Base-by-base conservation (phyloP, 2,329 filamentous ascomycete species). In the Trichoderma aggressivum region DNA sequence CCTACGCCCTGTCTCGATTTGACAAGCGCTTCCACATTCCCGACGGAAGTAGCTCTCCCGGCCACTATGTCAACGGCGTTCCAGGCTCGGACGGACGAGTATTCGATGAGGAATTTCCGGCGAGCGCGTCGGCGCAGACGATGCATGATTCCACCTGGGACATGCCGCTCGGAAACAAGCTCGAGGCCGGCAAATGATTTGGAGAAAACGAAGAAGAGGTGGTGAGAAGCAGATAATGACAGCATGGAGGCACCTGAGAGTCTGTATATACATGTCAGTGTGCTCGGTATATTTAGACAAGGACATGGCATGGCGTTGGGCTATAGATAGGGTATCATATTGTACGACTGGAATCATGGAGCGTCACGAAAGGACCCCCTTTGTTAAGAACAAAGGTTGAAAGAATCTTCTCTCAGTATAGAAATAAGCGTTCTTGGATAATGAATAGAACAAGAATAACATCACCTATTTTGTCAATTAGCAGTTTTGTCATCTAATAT, bases 11-110 rank as follows among this genome's bases (percentile, higher is more conserved):
- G 18, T 80, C 86, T 24, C 87, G 94, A 36, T 89, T 96, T 73
- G 94, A 97, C 79, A 85, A 86, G 73, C 87, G 92, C 55, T 97
- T 95, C 82, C 86, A 91, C 77, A 83, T 96, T 28, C 92, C 92
- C 1, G 83, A 96, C 78, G 91, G 91, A 58, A 89, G 89, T 77
- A 85, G 85, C 58, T 86, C 83, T 1, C 86, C 88, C 0, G 88
- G 88, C 5, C 83, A 85, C 77, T 87, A 87, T 76, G 78, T 78
- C 8, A 74, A 74, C 26, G 74, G 72, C 28, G 71, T 56, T 34
- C 50, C 50, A 3, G 69, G 62, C 32, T 39, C 32, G 2, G 59
- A 69, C 5, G 56, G 56, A 1, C 36, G 30, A 1, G 39, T 50
- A 5, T 32, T 67, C 11, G 65, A 61, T 16, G 65, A 69, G n/a